Evolutionary conservation across 139 green algal genomes (phyloP).

Genomic region (Micromonas commoda): DNA sequence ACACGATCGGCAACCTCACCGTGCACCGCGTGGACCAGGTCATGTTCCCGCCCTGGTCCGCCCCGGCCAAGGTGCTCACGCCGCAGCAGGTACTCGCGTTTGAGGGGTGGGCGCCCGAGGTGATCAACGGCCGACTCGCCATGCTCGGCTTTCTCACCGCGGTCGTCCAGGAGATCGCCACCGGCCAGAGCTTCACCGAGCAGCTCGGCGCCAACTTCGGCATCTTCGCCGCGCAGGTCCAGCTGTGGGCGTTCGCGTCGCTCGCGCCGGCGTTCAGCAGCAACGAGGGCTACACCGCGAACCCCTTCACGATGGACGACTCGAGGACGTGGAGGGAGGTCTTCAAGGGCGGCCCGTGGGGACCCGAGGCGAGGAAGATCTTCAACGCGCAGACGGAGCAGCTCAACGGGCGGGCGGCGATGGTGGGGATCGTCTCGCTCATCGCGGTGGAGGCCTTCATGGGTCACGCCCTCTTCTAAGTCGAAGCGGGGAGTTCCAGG

Average conservation of each 20-base stretch:
- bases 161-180: conserved; percentile 46
- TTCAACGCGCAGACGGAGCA: conserved; percentile 39
- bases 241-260: conserved; percentile 43
- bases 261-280: conserved; percentile 35
- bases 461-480: conserved; percentile 26
- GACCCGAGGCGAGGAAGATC: neutral
- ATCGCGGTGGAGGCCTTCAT: conserved; percentile 22
- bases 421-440: conserved; percentile 24
- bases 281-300: conserved; percentile 11
- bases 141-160: conserved; percentile 67
- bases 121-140: conserved; percentile 66
- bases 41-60: conserved; percentile 6
- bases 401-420: conserved; percentile 29
- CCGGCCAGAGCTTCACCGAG: conserved; percentile 41
- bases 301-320: conserved; percentile 11
- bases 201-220: conserved; percentile 37
- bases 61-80: neutral
- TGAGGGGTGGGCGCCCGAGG: conserved; percentile 53
- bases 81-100: conserved; percentile 29
- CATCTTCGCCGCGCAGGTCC: conserved; percentile 20
- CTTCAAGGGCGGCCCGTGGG: neutral
- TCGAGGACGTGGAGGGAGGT: conserved; percentile 1
- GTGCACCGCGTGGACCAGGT: conserved; percentile 19
- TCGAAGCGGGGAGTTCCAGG: no score
- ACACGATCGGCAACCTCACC: neutral